phyloP scores from a whole-genome alignment of 352 stramenopile species.

The Phytophthora citrophthora region DNA sequence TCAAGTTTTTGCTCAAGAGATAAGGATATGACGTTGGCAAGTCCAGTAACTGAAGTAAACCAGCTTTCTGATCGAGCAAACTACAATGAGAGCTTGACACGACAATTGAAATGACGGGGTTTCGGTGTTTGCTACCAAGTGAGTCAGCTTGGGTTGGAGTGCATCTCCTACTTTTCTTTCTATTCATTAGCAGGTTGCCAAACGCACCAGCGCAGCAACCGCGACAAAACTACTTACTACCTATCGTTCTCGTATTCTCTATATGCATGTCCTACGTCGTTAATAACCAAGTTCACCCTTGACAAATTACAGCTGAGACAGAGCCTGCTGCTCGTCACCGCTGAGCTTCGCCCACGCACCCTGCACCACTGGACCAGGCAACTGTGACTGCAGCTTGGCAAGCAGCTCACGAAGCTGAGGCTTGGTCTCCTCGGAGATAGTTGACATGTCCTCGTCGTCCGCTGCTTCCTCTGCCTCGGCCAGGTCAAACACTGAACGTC shows the following conservation, averaged over 20 bases:
- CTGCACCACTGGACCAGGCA: constrained; percentile 68
- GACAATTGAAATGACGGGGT: constrained; percentile 1
- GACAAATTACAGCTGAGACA: constrained; percentile 60
- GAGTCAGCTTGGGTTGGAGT: constrained; percentile 15
- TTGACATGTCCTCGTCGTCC: constrained; percentile 73
- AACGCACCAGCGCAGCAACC: background rate
- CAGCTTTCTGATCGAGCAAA: constrained; percentile 8
- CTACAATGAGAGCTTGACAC: constrained; percentile 3
- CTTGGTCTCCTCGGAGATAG: constrained; percentile 72
- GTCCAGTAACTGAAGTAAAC: constrained; percentile 16
- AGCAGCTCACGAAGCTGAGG: constrained; percentile 64
- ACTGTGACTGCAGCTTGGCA: constrained; percentile 69
- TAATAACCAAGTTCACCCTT: constrained; percentile 25
- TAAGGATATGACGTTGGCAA: constrained; percentile 38
- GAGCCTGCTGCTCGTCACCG: constrained; percentile 70
- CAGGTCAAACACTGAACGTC: constrained; percentile 64
- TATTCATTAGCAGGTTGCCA: constrained; percentile 30
- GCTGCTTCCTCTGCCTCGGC: constrained; percentile 58
- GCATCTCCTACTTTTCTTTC: constrained; percentile 24
- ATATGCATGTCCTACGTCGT: constrained; percentile 37
- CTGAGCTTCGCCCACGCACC: constrained; percentile 74
- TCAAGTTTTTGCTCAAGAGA: constrained; percentile 78
- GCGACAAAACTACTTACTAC: constrained; percentile 37
- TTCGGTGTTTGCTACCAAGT: constrained; percentile 8
- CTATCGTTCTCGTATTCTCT: constrained; percentile 35